Base-by-base conservation (phyloP, 2,329 filamentous ascomycete species). In the Aspergillus udagawae region DNA sequence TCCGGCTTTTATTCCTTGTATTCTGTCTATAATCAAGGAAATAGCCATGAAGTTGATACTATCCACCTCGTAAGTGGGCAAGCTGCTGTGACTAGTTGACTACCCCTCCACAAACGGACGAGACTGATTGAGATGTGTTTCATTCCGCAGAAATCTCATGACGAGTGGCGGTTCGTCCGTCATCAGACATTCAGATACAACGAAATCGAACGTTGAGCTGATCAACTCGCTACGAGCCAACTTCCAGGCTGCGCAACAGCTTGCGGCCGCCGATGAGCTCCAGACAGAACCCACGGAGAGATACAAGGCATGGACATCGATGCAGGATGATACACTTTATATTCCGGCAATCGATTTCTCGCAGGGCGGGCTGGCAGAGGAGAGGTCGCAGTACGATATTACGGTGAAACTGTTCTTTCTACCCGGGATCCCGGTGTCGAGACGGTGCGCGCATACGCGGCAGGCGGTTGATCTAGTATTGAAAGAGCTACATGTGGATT, bases 361-460 rank as follows among this genome's bases (percentile, higher is more conserved):
- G 12, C 77, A 83, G 29, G 85, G 85, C 3, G 88, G 89, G 0
- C 79, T 99, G 49, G 81, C 85, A 32, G 94, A 99, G 70, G 92
- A 96, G 65, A 81, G 88, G 27, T 81, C 83, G 58, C 87, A 92
- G 65, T 99, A 99, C 78, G 92, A 97, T 70, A 92, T 97, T 68
- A 97, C 93, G 0, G 88, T 94, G 60, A 99, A 99, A 77, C 78
- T 99, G 23, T 99, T 99, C 80, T 95, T 94, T 75, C 82, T 97
- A 28, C 89, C 91, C 3, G 84, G 83, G 20, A 84, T 90, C 53
- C 81, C 87, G 9, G 77, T 84, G 1, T 80, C 82, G 20, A 77
- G 86, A 62, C 85, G 93, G 58, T 84, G 83, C 63, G 79, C 80
- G 54, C 88, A 96, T 70, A 89, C 90, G 8, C 77, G 83, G 55